These are phyloP conservation scores for Torulaspora pretoriensis DNA, from an alignment of 1,139 yeast species.

Conservation along the genomic window DNA sequence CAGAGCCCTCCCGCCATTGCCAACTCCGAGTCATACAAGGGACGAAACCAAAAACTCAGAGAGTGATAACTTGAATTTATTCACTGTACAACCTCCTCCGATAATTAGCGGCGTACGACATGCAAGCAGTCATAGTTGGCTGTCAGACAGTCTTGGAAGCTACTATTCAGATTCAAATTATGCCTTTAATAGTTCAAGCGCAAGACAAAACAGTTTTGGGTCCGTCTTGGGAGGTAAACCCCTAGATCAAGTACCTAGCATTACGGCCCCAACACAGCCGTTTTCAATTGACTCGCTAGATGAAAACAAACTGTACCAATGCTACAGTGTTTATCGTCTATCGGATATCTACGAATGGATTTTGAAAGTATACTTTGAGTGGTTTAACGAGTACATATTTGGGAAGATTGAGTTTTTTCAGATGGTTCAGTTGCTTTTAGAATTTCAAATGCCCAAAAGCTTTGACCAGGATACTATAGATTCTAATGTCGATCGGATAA, in stretches of 20 bases:
- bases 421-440: slow-evolving; percentile 51
- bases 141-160: slow-evolving; percentile 33
- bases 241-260: slow-evolving; percentile 49
- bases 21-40: slow-evolving; percentile 5
- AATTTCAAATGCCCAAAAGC: slow-evolving; percentile 34
- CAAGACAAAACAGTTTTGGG: slow-evolving; percentile 32
- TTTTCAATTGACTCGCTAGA: slow-evolving; percentile 50
- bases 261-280: slow-evolving; percentile 54
- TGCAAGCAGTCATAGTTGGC: slow-evolving; percentile 24
- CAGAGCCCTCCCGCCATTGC: slow-evolving; percentile 15
- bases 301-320: slow-evolving; percentile 46
- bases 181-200: slow-evolving; percentile 33
- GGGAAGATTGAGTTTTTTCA: slow-evolving; percentile 52
- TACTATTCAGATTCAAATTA: slow-evolving; percentile 35
- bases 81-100: slow-evolving; percentile 21
- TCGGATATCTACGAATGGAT: slow-evolving; percentile 51
- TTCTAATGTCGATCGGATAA: slow-evolving; percentile 42
- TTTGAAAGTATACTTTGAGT: slow-evolving; percentile 38
- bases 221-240: slow-evolving; percentile 35
- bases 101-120: slow-evolving; percentile 18
- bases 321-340: slow-evolving; percentile 51
- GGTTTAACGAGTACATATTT: slow-evolving; percentile 42
- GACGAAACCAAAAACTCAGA: slow-evolving; percentile 1
- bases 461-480: slow-evolving; percentile 37
- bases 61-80: slow-evolving; percentile 11